Conservation (phyloP, 768 basidiomycete genomes). For the Termitomyces sp. region DNA sequence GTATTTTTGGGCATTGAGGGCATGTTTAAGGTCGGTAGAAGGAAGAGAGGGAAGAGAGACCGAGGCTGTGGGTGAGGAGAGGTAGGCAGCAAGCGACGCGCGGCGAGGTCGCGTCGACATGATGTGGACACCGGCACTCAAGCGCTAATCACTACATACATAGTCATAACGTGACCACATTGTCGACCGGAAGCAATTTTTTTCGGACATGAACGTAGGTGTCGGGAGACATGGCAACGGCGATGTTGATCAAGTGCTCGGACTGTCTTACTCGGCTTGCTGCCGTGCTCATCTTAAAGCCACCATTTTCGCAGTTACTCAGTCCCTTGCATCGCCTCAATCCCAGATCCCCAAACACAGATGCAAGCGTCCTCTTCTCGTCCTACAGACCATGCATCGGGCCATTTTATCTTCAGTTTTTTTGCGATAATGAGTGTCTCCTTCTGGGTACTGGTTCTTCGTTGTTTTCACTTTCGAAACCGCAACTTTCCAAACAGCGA, state of each 20-base stretch:
- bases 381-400: slow-evolving; percentile 47
- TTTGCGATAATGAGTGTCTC: slow-evolving; percentile 63
- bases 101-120: slow-evolving; percentile 10
- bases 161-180: not conserved
- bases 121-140: not conserved
- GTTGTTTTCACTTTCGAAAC: slow-evolving; percentile 61
- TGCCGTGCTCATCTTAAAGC: not conserved
- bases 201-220: not conserved
- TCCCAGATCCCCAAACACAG: not conserved
- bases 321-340: not conserved
- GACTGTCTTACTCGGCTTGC: not conserved
- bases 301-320: not conserved
- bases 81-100: slow-evolving; percentile 6
- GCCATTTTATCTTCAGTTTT: slow-evolving; percentile 44
- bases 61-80: not conserved
- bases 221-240: no score
- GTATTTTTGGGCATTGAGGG: slow-evolving; percentile 19
- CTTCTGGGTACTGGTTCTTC: slow-evolving; percentile 52
- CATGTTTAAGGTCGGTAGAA: slow-evolving; percentile 10
- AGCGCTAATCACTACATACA: no score
- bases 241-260: not conserved
- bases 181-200: not conserved
- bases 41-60: slow-evolving; percentile 5
- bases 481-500: slow-evolving; percentile 50
- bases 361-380: slow-evolving; percentile 46